Base-by-base conservation (phyloP, 73 alveolate genomes). In the Paramecium pentaurelia region DNA sequence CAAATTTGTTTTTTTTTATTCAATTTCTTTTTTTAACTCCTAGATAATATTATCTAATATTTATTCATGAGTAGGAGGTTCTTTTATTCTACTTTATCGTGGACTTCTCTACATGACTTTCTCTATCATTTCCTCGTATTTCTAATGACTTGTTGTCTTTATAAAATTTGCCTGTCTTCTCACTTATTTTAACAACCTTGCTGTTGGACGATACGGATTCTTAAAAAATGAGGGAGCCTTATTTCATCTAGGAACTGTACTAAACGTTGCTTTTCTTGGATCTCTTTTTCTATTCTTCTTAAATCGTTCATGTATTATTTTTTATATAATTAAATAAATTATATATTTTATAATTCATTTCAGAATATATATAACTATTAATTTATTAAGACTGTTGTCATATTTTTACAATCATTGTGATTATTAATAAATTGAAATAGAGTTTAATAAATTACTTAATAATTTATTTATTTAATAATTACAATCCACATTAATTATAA, bases 181-280 rank as follows among this genome's bases (percentile, higher is more conserved):
- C 42, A 64, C 84, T 12, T 64, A n/a, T 64, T 64, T 64, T 34
- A 64, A 64, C 84, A 64, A 64, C 30, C 84, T 64, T 12, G 84
- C 84, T 64, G 84, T 64, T 12, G 84, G 84, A 32, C 84, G 42
- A 34, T 64, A 64, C 9, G 84, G 84, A 34, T 64, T 64, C 84
- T 64, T 64, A 64, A 14, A 64, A 64, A 64, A 64, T 64, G 84
- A 11, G 28, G 84, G 84, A 32, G 47, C 84, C 84, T 64, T 32
- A 32, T 64, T 64, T 28, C 84, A 34, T 32, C 70, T 64, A 64
- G 42, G 42, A 64, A 32, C 47, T 34, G 47, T 64, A 64, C 84
- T 64, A 64, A 64, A 64, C 47, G 84, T 34, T 64, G 47, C 28
- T 64, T 64, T 27, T 64, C 84, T 64, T 64, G 42, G 42, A 64